Percentiles rank a stretch among this genome's conserved stretches.
These are phyloP conservation scores for Stachybotrys chartarum DNA, from an alignment of 2,329 filamentous ascomycete species.

Conservation along the genomic window DNA sequence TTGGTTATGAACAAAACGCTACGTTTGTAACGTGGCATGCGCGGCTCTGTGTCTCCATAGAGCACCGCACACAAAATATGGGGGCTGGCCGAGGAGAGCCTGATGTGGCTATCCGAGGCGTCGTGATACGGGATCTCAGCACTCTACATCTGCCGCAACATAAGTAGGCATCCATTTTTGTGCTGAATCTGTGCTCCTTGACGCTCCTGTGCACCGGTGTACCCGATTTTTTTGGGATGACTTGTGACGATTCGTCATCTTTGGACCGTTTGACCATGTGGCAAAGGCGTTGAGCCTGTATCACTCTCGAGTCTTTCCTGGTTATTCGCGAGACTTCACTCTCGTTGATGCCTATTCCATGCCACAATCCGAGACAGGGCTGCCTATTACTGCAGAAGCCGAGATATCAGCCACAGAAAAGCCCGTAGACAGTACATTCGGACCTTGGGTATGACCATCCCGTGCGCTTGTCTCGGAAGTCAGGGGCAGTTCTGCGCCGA, in stretches of 20 bases:
- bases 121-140: neutral
- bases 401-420: neutral
- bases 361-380: neutral
- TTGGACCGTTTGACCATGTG: neutral
- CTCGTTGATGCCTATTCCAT: neutral
- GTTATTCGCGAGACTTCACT: neutral
- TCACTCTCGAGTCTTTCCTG: neutral
- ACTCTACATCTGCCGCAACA: neutral
- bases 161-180: neutral
- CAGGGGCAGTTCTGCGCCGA: neutral
- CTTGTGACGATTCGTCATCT: neutral
- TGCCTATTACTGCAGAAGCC: neutral
- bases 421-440: neutral
- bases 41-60: neutral
- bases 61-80: neutral
- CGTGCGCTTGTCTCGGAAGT: neutral
- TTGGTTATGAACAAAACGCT: neutral
- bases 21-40: neutral
- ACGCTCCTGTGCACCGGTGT: neutral
- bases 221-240: neutral
- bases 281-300: neutral
- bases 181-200: neutral
- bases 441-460: neutral
- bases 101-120: neutral
- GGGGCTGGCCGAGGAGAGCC: neutral